Base-by-base conservation (phyloP, 2,329 filamentous ascomycete genomes). In the Bipolaris gigantea region DNA sequence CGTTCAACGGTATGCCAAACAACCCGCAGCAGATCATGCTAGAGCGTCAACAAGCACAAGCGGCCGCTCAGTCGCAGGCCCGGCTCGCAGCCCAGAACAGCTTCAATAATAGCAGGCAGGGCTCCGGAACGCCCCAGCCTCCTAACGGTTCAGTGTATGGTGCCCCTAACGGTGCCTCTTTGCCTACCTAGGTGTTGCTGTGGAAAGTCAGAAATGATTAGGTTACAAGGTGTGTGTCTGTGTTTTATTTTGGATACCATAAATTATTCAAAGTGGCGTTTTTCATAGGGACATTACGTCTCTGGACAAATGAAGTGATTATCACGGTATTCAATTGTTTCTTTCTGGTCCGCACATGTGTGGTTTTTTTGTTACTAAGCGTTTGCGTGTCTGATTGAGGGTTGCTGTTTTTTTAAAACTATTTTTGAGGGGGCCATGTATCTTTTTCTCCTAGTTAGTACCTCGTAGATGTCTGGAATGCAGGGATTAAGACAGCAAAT, bases 91-190 rank as follows among this genome's bases (percentile, higher is more conserved):
- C 72, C 32, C 71, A 73, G 42, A 72, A 65, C 25, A 72, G 65
- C 55, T 70, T 73, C 44, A 67, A 60, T 38, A 69, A 59, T 41
- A 69, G 60, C 46, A 64, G 69, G 41, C 68, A 69, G 52, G 70
- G 63, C 9, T 73, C 71, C 16, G 70, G 71, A 4, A 75, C 73
- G 16, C 73, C 73, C 5, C 73, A 75, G 53, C 73, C 72, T 9
- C 64, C 69, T 1, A 71, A 66, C 25, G 62, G 65, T 4, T 65
- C 65, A 18, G 66, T 34, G 30, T 54, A 50, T 38, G 48, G 48
- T 27, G 33, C 27, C 10, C 27, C 47, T 19, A 55, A 55, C 9
- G 53, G 53, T 21, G 41, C 54, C 13, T 67, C 65, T 4, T 67
- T 67, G 65, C 59, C 60, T 19, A 69, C 61, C 18, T 65, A 53